Evolutionary conservation across 2,329 filamentous ascomycete species (phyloP).

Genomic region (Ciborinia camelliae): DNA sequence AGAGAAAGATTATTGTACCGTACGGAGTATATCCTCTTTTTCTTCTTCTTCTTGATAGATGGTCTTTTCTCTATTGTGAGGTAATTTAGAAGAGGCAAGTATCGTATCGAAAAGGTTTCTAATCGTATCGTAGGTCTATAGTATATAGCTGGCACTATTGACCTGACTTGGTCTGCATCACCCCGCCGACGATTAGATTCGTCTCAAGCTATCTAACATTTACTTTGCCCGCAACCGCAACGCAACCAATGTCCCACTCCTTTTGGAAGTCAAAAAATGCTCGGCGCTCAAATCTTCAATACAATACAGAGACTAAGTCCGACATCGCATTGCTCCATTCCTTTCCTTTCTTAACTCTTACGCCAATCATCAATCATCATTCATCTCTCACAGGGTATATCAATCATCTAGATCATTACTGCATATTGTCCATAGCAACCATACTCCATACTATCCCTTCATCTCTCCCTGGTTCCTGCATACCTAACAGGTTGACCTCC

Average conservation of each 20-base stretch:
- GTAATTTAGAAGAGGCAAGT: background rate
- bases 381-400: constrained; percentile 11
- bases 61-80: background rate
- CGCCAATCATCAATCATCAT: constrained; percentile 11
- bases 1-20: background rate
- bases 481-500: constrained; percentile 1
- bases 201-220: background rate
- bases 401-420: constrained; percentile 1
- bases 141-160: background rate
- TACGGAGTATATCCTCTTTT: too few relatives aligned
- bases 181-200: constrained; percentile 7
- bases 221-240: background rate
- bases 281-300: background rate
- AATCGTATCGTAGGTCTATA: background rate
- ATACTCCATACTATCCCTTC: background rate
- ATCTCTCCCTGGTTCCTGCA: background rate
- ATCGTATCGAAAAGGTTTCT: background rate
- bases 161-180: background rate
- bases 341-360: constrained; percentile 5
- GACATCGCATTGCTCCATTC: constrained; percentile 1
- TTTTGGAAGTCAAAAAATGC: background rate
- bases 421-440: background rate
- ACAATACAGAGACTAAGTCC: background rate
- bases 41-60: background rate
- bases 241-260: constrained; percentile 1